Conservation (phyloP, 306 rosid species). For the Lathyrus sativus region DNA sequence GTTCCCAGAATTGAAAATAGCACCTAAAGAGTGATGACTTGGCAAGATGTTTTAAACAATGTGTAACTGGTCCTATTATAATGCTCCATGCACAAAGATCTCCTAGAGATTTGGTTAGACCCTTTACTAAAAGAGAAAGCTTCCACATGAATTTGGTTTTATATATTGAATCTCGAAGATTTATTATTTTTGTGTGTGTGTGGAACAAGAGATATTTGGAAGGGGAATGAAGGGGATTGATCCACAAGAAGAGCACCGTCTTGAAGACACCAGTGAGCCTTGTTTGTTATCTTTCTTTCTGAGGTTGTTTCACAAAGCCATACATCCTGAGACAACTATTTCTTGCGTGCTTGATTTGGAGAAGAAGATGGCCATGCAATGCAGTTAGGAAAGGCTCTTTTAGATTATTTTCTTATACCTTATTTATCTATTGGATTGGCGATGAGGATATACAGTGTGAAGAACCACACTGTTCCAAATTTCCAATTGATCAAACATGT, state of each 20-base stretch:
- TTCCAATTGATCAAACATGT: background rate
- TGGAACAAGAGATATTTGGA: slow-evolving; percentile 69
- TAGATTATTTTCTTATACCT: background rate
- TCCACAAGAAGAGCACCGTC: slow-evolving; percentile 68
- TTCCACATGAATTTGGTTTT: slow-evolving; percentile 6
- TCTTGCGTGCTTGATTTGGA: background rate
- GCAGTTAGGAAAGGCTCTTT: background rate
- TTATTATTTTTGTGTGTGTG: background rate
- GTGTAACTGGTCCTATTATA: too few relatives aligned
- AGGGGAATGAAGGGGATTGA: slow-evolving; percentile 75
- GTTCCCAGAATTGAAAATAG: too few relatives aligned
- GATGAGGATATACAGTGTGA: background rate
- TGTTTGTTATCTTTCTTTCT: slow-evolving; percentile 22
- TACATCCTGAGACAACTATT: background rate
- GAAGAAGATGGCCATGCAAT: background rate
- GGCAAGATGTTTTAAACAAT: too few relatives aligned
- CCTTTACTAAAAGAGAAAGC: background rate
- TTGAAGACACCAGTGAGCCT: slow-evolving; percentile 80
- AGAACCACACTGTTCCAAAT: background rate
- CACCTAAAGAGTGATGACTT: too few relatives aligned
- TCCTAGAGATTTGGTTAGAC: too few relatives aligned
- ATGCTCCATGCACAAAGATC: too few relatives aligned
- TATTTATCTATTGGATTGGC: too few relatives aligned
- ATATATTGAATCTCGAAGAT: background rate
- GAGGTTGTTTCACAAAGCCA: background rate